phyloP scores from a whole-genome alignment of 805 yeast genomes.

The Candida lessepsii region DNA sequence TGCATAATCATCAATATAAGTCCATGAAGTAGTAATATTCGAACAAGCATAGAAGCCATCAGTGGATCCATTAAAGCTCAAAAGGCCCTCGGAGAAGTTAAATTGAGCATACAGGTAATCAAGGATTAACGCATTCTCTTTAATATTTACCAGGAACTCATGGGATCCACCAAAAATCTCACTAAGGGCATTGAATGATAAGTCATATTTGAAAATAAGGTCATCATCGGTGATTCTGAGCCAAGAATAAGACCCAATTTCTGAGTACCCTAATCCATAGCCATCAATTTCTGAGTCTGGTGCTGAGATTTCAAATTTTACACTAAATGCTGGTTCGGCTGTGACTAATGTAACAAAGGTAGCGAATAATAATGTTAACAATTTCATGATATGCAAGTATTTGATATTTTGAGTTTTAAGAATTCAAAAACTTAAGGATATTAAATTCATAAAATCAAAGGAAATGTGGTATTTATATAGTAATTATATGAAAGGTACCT shows the following conservation, averaged over 20 bases:
- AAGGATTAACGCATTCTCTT: no score
- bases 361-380: neutral
- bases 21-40: neutral
- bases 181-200: no score
- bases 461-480: no score
- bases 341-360: neutral
- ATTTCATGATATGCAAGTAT: conserved; percentile 1
- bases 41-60: conserved; percentile 1
- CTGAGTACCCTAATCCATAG: neutral
- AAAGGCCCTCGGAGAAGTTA: neutral
- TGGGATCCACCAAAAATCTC: neutral
- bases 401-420: no score
- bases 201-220: neutral
- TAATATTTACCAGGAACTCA: no score
- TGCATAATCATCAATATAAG: conserved; percentile 2
- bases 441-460: no score
- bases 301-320: neutral
- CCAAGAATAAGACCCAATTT: neutral
- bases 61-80: neutral
- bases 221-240: neutral
- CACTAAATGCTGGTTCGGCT: no score
- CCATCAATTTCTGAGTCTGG: conserved; percentile 1
- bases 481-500: no score
- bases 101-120: neutral
- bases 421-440: no score